Evolutionary conservation across 1,284 basidiomycete genomes (phyloP).

Genomic region (Leccinum pallidistipes): DNA sequence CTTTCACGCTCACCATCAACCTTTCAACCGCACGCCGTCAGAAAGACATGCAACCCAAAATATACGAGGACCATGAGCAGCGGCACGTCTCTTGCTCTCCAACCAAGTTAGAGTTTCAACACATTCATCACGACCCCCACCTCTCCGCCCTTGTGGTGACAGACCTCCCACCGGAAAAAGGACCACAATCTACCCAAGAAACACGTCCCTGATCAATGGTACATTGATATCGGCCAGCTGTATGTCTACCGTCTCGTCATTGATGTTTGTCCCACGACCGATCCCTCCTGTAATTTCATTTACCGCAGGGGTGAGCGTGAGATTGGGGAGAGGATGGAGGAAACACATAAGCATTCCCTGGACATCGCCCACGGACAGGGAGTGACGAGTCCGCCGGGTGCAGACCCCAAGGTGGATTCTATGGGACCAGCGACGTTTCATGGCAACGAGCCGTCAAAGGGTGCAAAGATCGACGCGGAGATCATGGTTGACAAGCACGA

Average conservation of each 20-base stretch:
- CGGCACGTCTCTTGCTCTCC: conserved; percentile 27
- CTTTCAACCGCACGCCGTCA: background rate
- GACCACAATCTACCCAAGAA: conserved; percentile 26
- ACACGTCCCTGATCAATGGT: conserved; percentile 33
- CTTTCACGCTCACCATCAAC: background rate
- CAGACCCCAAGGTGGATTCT: conserved; percentile 39
- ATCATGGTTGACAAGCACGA: conserved; percentile 53
- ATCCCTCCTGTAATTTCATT: background rate
- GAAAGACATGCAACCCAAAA: conserved; percentile 34
- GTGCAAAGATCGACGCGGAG: conserved; percentile 61
- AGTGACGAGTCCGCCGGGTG: conserved; percentile 15
- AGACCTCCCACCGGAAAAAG: conserved; percentile 20
- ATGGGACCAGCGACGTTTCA: conserved; percentile 46
- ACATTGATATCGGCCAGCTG: conserved; percentile 43
- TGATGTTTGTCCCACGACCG: background rate
- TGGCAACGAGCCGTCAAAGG: conserved; percentile 60
- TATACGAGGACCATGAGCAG: conserved; percentile 45
- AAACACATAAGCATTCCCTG: conserved; percentile 35
- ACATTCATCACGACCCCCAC: background rate
- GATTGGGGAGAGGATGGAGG: conserved; percentile 39
- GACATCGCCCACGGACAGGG: conserved; percentile 28
- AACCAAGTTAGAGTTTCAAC: background rate
- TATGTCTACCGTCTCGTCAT: conserved; percentile 19
- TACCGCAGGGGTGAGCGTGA: conserved; percentile 40
- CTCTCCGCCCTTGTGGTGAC: background rate